These are phyloP conservation scores for Termitomyces sp. DNA, from an alignment of 768 basidiomycete genomes.

Conservation along the genomic window DNA sequence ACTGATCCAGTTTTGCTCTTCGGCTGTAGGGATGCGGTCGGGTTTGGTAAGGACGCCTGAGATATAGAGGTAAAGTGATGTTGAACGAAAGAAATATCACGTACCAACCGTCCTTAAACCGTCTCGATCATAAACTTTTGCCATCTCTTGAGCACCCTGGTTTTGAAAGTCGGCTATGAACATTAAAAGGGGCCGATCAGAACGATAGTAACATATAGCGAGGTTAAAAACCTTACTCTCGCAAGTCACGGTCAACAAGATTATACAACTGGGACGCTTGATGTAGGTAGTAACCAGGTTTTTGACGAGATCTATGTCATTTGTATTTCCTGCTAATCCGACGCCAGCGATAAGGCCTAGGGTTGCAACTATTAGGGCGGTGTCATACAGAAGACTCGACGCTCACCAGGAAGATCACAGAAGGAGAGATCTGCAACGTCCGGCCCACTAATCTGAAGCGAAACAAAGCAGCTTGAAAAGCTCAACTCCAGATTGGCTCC, in stretches of 20 bases:
- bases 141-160: slow-evolving; percentile 66
- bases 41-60: slow-evolving; percentile 75
- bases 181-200: background rate
- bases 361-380: background rate
- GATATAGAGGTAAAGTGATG: background rate
- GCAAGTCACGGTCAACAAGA: slow-evolving; percentile 55
- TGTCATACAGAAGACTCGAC: background rate
- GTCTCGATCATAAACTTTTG: slow-evolving; percentile 52
- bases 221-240: slow-evolving; percentile 42
- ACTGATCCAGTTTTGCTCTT: slow-evolving; percentile 50
- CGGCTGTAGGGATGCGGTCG: slow-evolving; percentile 54
- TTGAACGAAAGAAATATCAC: slow-evolving; percentile 3
- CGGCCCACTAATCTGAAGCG: slow-evolving; percentile 51
- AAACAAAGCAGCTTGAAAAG: slow-evolving; percentile 56
- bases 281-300: slow-evolving; percentile 56
- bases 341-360: slow-evolving; percentile 57
- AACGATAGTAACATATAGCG: background rate
- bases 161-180: slow-evolving; percentile 71
- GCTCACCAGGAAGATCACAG: slow-evolving; percentile 53
- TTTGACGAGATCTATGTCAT: slow-evolving; percentile 60
- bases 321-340: slow-evolving; percentile 37
- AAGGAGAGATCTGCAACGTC: slow-evolving; percentile 62
- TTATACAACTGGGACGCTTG: slow-evolving; percentile 52
- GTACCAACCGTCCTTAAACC: slow-evolving; percentile 68
- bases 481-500: slow-evolving; percentile 19